Evolutionary conservation across 768 basidiomycete species (phyloP).

Genomic region (Psilocybe cubensis): DNA sequence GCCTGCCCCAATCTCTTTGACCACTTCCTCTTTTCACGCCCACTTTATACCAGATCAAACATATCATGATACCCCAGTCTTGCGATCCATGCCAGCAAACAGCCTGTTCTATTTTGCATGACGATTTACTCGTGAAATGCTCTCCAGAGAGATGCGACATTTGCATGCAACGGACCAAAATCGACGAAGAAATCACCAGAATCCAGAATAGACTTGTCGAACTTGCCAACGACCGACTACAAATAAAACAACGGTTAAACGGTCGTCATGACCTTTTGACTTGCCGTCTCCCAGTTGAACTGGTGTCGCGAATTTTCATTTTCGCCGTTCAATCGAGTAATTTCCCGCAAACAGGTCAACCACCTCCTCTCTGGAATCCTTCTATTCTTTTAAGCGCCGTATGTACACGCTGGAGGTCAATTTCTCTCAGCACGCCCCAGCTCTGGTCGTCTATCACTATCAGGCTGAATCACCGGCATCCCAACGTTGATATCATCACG

Average conservation of each 20-base stretch:
- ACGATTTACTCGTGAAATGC: background rate
- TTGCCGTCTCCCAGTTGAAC: background rate
- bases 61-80: too few species aligned
- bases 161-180: background rate
- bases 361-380: background rate
- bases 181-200: background rate
- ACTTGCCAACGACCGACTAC: background rate
- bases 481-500: too few species aligned
- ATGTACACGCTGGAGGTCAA: background rate
- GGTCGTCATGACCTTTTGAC: background rate
- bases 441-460: background rate
- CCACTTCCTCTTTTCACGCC: too few species aligned
- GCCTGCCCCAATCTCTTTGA: too few species aligned
- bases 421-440: background rate
- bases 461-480: too few species aligned
- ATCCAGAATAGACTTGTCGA: background rate
- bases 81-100: background rate
- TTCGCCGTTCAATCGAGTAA: background rate
- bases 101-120: background rate
- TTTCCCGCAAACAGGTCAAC: background rate
- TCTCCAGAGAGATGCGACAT: background rate
- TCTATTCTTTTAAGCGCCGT: slow-evolving; percentile 1
- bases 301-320: background rate
- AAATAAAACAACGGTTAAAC: background rate
- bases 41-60: too few species aligned